Percentiles rank a stretch among this genome's conserved stretches.
phyloP scores from a whole-genome alignment of 495 filamentous ascomycete species.

The Neurospora sp. region DNA sequence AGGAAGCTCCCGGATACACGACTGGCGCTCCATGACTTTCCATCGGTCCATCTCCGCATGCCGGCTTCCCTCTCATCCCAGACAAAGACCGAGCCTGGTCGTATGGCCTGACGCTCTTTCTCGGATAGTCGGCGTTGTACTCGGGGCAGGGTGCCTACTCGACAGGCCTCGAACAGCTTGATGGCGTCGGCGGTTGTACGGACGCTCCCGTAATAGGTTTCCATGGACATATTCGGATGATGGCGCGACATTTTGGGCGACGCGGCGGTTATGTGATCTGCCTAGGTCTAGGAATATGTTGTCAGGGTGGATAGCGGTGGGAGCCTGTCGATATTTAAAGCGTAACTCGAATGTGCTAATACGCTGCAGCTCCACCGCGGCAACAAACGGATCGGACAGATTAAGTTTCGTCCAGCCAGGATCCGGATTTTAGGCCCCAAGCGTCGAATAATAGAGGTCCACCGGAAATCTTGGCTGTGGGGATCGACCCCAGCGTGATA shows the following conservation, averaged over 20 bases:
- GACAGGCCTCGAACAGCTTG: slow-evolving; percentile 93
- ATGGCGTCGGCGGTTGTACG: slow-evolving; percentile 91
- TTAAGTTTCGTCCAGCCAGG: background rate
- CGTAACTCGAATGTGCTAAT: background rate
- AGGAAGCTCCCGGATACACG: slow-evolving; percentile 95
- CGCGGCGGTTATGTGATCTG: background rate
- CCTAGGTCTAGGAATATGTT: background rate
- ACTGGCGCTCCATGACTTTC: slow-evolving; percentile 98
- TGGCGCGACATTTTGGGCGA: background rate
- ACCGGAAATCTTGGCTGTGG: background rate
- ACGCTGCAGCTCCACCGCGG: background rate
- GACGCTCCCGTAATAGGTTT: slow-evolving; percentile 90
- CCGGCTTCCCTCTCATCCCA: slow-evolving; percentile 98
- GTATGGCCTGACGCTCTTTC: slow-evolving; percentile 90
- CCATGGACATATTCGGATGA: slow-evolving; percentile 48
- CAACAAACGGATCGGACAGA: background rate
- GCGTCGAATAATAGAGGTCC: background rate
- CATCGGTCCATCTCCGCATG: slow-evolving; percentile 97
- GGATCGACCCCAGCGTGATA: background rate
- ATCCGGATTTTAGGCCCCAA: background rate
- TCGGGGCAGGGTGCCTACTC: slow-evolving; percentile 77
- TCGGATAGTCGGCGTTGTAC: slow-evolving; percentile 91
- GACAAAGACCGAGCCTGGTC: slow-evolving; percentile 93
- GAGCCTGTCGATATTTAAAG: background rate
- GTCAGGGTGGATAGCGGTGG: background rate